A percentile compares a stretch with the other conserved stretches of the same genome.
Conservation (phyloP, 208 protist species). For the Crithidia sp. region DNA sequence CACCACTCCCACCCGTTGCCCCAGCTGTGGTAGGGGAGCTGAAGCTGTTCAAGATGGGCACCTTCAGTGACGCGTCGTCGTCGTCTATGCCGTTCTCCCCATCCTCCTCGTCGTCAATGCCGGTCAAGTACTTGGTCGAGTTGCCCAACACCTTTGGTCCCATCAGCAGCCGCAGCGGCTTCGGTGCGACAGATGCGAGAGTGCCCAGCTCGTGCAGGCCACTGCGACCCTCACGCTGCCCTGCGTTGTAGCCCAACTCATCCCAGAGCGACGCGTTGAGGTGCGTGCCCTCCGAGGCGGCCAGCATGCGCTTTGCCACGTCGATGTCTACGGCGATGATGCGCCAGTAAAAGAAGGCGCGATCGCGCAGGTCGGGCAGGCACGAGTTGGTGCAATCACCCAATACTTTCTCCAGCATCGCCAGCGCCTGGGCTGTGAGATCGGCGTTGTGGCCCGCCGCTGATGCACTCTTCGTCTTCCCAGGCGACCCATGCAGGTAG, state of each 20-base stretch:
- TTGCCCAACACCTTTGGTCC: constrained; percentile 20
- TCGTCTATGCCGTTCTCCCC: constrained; percentile 34
- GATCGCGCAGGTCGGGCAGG: constrained; percentile 97
- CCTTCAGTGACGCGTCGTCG: not conserved
- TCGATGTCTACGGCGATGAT: constrained; percentile 94
- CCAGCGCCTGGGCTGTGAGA: constrained; percentile 34
- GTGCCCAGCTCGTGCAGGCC: constrained; percentile 41
- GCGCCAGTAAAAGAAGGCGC: constrained; percentile 98
- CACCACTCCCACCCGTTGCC: not conserved
- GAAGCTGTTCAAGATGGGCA: not conserved
- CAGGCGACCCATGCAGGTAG: constrained; percentile 84
- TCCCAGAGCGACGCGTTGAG: constrained; percentile 13
- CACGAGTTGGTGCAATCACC: constrained; percentile 84
- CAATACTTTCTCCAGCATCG: constrained; percentile 89
- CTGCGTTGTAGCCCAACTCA: constrained; percentile 1
- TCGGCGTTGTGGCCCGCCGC: not conserved
- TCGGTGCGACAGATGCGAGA: constrained; percentile 40
- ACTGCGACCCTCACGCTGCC: not conserved
- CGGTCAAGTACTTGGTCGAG: constrained; percentile 15
- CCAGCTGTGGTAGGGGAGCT: not conserved
- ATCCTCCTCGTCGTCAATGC: constrained; percentile 18
- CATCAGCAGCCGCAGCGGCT: constrained; percentile 40
- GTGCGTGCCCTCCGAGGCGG: constrained; percentile 16
- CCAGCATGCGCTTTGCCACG: constrained; percentile 90
- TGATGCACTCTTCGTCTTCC: not conserved